Evolutionary conservation across 192 early-diverging fungal species (phyloP), one percentile per base, ranked within the genome.

Genomic region (Phlyctochytrium bullatum): DNA sequence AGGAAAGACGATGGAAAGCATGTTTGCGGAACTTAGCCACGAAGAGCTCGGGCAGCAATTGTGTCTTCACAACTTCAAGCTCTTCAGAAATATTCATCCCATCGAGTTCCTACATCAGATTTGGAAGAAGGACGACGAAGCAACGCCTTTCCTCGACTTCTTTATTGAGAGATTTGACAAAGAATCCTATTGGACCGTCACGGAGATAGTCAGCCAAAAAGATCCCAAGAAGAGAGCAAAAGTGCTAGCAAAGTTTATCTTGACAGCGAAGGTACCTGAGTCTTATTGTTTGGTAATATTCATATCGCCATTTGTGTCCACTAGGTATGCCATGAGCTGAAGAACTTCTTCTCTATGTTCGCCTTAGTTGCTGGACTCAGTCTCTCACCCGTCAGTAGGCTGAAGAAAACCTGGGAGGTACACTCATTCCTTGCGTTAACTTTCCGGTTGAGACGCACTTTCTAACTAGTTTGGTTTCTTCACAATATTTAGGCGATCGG

Each of bases 361-460:
- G 76, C 84, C n/a, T 52, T 87, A n/a, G 78, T 86, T 34, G 73
- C 82, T 23, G 84, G 82, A n/a, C 65, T 87, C 16, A 80, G 76
- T 36, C 63, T 82, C 47, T 66, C 78, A 14, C 79, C 82, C n/a
- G 79, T 87, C 31, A 75, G 73, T 61, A 68, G 86, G 35, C 62
- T 87, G 33, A 86, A 84, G 63, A 83, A 84, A 66, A 84, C 86
- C 1, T 86, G 86, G 86, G 82, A 86, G 68, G 84, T 84, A 66
- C 34, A n/a, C n/a, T n/a, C n/a, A n/a, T n/a, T n/a, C n/a, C n/a
- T n/a, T n/a, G n/a, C n/a, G n/a, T n/a, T n/a, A n/a, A n/a, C n/a
- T n/a, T n/a, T n/a, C n/a, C n/a, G 72, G 6, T 6, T 3, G 1
- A 17, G 40, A 20, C 27, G 2, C 52, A 1, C 3, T 1, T n/a